These are phyloP conservation scores for Aspergillus texensis DNA, from an alignment of 2,329 filamentous ascomycete genomes.

Conservation along the genomic window DNA sequence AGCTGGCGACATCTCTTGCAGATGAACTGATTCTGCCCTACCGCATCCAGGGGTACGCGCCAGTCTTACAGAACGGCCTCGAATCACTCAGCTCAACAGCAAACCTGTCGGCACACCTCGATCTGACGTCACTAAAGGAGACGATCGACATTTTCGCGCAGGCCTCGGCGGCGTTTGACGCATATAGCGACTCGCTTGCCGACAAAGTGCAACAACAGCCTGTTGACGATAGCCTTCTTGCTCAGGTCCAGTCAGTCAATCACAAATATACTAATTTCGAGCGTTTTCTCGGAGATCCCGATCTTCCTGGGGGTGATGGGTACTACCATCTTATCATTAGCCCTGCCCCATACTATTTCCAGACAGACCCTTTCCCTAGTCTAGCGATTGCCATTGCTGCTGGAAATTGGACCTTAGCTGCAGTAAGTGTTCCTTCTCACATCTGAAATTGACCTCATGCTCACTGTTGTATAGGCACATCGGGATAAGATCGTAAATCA, in stretches of 20 bases:
- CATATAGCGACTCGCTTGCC: neutral
- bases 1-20: neutral
- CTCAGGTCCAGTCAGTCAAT: neutral
- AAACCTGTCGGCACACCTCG: neutral
- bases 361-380: neutral
- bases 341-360: neutral
- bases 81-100: neutral
- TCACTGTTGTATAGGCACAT: neutral
- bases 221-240: neutral
- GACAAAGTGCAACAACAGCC: neutral
- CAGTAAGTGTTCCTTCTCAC: neutral
- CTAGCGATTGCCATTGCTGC: neutral
- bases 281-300: neutral
- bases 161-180: neutral
- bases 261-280: neutral
- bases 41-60: neutral
- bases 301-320: neutral
- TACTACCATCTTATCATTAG: neutral
- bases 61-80: neutral
- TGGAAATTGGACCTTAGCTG: neutral
- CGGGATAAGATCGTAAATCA: neutral
- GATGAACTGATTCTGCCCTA: neutral
- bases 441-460: neutral
- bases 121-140: neutral
- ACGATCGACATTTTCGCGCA: neutral